Conservation (phyloP, 129 eudicot genomes). For the Chrysanthemum seticuspe region DNA sequence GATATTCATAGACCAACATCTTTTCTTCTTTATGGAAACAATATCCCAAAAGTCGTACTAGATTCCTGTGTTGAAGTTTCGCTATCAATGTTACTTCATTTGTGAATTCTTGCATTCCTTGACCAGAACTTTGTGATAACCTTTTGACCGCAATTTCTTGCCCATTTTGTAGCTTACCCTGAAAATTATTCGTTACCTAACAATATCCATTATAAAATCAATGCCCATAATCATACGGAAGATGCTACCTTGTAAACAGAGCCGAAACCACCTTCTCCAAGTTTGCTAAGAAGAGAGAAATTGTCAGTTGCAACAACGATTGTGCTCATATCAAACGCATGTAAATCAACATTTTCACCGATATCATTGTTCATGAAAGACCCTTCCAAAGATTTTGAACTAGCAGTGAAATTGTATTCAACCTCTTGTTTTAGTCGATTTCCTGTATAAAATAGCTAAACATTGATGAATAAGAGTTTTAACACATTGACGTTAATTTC, state of each 20-base stretch:
- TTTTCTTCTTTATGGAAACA: conserved; percentile 46
- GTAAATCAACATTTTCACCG: conserved; percentile 35
- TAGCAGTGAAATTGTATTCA: neutral
- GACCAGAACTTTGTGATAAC: conserved; percentile 44
- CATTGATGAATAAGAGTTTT: neutral
- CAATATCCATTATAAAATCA: neutral
- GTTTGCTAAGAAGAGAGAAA: conserved; percentile 35
- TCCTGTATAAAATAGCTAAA: conserved; percentile 16
- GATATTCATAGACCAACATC: conserved; percentile 50
- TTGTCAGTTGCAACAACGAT: conserved; percentile 40
- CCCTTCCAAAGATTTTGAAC: conserved; percentile 24
- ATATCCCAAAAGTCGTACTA: conserved; percentile 52
- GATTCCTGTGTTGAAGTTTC: conserved; percentile 57
- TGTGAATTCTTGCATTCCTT: conserved; percentile 55
- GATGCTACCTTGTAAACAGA: conserved; percentile 49
- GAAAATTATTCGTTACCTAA: neutral
- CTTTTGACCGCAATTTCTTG: conserved; percentile 55
- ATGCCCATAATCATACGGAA: conserved; percentile 4
- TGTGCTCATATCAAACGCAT: conserved; percentile 28
- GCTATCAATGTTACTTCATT: conserved; percentile 55
- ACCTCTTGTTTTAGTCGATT: neutral
- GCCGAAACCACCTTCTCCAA: conserved; percentile 71
- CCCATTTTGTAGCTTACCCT: conserved; percentile 46
- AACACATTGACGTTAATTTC: neutral
- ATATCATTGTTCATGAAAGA: conserved; percentile 18